Conservation (phyloP, 768 basidiomycete species). For the Clathrus columnatus region DNA sequence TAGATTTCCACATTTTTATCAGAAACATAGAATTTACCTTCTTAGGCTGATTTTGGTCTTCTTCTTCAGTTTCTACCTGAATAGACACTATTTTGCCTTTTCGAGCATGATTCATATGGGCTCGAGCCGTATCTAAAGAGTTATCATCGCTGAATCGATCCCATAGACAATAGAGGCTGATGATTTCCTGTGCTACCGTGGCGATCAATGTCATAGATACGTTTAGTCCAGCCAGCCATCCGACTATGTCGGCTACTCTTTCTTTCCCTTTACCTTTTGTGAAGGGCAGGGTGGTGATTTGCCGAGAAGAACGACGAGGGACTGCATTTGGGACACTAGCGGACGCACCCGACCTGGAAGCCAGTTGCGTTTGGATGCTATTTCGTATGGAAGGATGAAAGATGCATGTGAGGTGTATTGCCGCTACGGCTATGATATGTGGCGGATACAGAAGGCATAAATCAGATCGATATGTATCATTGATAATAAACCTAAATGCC, state of each 20-base stretch:
- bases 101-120: conserved; percentile 8
- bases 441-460: conserved; percentile 93
- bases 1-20: conserved; percentile 46
- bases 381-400: conserved; percentile 52
- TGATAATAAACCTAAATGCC: conserved; percentile 77
- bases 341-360: conserved; percentile 17
- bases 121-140: conserved; percentile 24
- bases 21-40: conserved; percentile 28
- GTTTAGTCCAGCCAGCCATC: conserved; percentile 80
- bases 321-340: conserved; percentile 23
- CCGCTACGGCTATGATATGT: conserved; percentile 86
- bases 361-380: conserved; percentile 28
- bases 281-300: conserved; percentile 22
- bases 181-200: conserved; percentile 84
- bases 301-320: conserved; percentile 50
- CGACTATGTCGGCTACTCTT: conserved; percentile 44
- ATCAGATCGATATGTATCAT: conserved; percentile 91
- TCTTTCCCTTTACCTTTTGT: conserved; percentile 14
- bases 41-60: conserved; percentile 35
- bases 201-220: conserved; percentile 76
- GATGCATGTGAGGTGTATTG: conserved; percentile 81
- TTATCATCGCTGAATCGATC: conserved; percentile 68
- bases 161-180: conserved; percentile 86
- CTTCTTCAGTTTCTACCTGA: conserved; percentile 17
- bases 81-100: conserved; percentile 13